Evolutionary conservation across 2,329 filamentous ascomycete species (phyloP).

Genomic region (Diaporthe citri): DNA sequence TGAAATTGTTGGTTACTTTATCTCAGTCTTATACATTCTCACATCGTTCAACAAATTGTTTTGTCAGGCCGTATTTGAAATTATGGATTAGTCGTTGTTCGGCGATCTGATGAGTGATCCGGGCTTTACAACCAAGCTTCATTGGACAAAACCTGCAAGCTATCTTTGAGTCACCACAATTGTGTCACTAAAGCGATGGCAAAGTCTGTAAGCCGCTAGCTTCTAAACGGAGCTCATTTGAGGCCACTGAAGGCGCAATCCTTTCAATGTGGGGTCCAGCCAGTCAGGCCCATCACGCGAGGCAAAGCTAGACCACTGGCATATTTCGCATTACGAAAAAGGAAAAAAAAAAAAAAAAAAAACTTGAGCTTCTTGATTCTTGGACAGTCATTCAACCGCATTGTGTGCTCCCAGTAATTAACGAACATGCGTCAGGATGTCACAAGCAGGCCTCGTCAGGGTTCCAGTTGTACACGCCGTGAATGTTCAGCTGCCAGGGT

Average conservation of each 20-base stretch:
- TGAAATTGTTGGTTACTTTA: not conserved
- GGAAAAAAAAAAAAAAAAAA: too few species aligned
- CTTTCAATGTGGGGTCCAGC: not conserved
- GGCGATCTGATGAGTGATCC: slow-evolving; percentile 23
- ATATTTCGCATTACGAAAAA: too few species aligned
- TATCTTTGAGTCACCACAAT: not conserved
- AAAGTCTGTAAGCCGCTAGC: not conserved
- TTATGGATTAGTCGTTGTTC: slow-evolving; percentile 13
- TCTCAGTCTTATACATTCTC: not conserved
- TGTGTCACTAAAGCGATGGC: not conserved
- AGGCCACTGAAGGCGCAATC: not conserved
- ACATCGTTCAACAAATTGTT: not conserved
- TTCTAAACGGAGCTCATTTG: not conserved
- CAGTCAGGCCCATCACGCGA: not conserved
- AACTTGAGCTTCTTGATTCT: not conserved
- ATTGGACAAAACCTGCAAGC: not conserved
- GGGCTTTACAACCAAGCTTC: not conserved
- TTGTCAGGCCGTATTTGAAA: not conserved
- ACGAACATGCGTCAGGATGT: not conserved
- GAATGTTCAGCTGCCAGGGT: not conserved
- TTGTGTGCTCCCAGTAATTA: not conserved
- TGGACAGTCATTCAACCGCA: not conserved
- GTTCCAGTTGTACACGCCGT: not conserved
- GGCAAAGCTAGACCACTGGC: not conserved
- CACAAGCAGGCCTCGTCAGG: not conserved